A percentile compares a stretch with the other conserved stretches of the same genome.
phyloP scores from a whole-genome alignment of 1,284 basidiomycete species.

The Polyporus tsugae region DNA sequence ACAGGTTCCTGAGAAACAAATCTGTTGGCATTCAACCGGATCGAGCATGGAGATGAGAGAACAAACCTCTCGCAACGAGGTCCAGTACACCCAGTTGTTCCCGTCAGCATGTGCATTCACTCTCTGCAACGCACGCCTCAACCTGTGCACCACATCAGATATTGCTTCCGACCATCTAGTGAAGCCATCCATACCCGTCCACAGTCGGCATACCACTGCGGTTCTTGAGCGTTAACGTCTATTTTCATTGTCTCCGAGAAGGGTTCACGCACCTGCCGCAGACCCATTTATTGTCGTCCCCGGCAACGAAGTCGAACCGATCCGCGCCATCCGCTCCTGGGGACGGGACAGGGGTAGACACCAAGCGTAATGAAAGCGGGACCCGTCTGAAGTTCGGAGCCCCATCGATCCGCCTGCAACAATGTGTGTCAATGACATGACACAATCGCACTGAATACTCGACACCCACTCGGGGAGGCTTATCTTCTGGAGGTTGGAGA shows the following conservation, averaged over 20 bases:
- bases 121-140: conserved; percentile 83
- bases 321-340: conserved; percentile 38
- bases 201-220: conserved; percentile 89
- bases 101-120: conserved; percentile 84
- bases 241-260: not conserved
- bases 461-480: conserved; percentile 84
- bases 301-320: conserved; percentile 48
- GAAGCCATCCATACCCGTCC: conserved; percentile 67
- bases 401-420: conserved; percentile 85
- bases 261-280: conserved; percentile 77
- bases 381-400: conserved; percentile 91
- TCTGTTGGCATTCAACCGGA: conserved; percentile 12
- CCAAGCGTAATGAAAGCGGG: conserved; percentile 66
- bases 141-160: conserved; percentile 49
- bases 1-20: conserved; percentile 82
- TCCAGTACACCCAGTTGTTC: conserved; percentile 84
- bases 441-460: too few relatives aligned
- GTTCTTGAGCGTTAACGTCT: conserved; percentile 4
- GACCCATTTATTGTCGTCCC: conserved; percentile 67
- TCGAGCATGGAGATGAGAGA: not conserved
- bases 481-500: conserved; percentile 95
- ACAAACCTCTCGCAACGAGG: conserved; percentile 84
- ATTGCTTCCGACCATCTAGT: not conserved
- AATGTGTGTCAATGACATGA: not conserved
- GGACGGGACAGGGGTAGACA: conserved; percentile 40